These are phyloP conservation scores for Extremus antarcticus DNA, from an alignment of 495 filamentous ascomycete genomes.

Conservation along the genomic window DNA sequence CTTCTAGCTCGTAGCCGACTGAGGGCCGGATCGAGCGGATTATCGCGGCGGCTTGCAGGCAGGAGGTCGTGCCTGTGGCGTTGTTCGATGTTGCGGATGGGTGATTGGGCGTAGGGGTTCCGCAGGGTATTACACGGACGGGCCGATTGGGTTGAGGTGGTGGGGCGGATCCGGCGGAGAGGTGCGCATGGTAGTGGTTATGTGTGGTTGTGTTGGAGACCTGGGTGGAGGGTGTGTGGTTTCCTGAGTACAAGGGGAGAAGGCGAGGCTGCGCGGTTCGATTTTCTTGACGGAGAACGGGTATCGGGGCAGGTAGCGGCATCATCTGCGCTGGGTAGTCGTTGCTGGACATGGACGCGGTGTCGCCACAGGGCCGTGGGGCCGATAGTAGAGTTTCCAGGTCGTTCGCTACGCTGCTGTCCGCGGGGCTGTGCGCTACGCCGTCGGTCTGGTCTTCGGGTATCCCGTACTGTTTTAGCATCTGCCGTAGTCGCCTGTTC, in stretches of 20 bases:
- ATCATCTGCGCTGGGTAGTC: background rate
- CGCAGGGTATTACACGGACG: constrained; percentile 20
- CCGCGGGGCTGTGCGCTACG: background rate
- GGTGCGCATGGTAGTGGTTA: background rate
- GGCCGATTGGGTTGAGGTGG: background rate
- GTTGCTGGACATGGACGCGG: background rate
- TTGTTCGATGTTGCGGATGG: background rate
- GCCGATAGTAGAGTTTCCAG: background rate
- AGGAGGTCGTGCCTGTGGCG: constrained; percentile 22
- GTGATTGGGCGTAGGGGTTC: background rate
- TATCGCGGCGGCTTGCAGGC: constrained; percentile 26
- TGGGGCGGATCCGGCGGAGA: background rate
- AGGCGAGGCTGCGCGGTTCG: no score
- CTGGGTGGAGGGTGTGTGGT: no score
- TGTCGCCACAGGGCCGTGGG: background rate
- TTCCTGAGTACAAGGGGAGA: no score
- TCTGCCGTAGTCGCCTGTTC: constrained; percentile 44
- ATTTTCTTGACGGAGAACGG: no score
- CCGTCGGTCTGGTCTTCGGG: constrained; percentile 31
- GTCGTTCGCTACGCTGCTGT: constrained; percentile 16
- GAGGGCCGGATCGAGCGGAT: constrained; percentile 27
- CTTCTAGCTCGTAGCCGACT: constrained; percentile 28
- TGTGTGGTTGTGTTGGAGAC: no score
- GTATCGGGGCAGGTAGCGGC: no score
- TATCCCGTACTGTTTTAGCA: constrained; percentile 39